These are phyloP conservation scores for Lecanoromycetidae sp. DNA, from an alignment of 2,329 filamentous ascomycete species.

Conservation along the genomic window DNA sequence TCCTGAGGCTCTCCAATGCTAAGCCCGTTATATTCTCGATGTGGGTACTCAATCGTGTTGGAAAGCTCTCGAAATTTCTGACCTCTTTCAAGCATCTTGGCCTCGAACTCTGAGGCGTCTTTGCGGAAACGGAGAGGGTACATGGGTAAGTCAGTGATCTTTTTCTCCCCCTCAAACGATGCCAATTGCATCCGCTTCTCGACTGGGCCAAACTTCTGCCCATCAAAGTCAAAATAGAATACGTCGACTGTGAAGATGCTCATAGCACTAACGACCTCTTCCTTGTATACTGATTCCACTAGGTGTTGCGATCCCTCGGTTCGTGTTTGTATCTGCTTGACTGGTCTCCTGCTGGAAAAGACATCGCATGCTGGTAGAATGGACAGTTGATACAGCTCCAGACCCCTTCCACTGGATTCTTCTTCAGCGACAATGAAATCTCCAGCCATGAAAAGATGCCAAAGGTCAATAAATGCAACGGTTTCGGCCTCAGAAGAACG, in stretches of 20 bases:
- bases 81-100: conserved; percentile 7
- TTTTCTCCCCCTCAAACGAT: conserved; percentile 9
- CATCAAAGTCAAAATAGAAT: conserved; percentile 12
- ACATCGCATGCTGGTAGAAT: conserved; percentile 5
- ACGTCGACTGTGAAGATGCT: conserved; percentile 1
- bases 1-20: conserved; percentile 11
- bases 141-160: conserved; percentile 1
- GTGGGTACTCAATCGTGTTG: background rate
- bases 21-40: conserved; percentile 12
- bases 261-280: conserved; percentile 10
- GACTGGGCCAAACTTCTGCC: conserved; percentile 10
- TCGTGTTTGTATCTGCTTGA: conserved; percentile 2
- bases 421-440: conserved; percentile 9
- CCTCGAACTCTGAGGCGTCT: background rate
- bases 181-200: background rate
- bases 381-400: conserved; percentile 6
- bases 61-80: conserved; percentile 4
- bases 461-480: conserved; percentile 12
- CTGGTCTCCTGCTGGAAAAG: conserved; percentile 7
- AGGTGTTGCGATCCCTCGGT: conserved; percentile 8
- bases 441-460: conserved; percentile 14
- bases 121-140: conserved; percentile 10
- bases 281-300: conserved; percentile 3
- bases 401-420: background rate
- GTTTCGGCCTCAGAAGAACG: conserved; percentile 1